These are phyloP conservation scores for Aphanomyces astaci DNA, from an alignment of 352 stramenopile species.

Conservation along the genomic window DNA sequence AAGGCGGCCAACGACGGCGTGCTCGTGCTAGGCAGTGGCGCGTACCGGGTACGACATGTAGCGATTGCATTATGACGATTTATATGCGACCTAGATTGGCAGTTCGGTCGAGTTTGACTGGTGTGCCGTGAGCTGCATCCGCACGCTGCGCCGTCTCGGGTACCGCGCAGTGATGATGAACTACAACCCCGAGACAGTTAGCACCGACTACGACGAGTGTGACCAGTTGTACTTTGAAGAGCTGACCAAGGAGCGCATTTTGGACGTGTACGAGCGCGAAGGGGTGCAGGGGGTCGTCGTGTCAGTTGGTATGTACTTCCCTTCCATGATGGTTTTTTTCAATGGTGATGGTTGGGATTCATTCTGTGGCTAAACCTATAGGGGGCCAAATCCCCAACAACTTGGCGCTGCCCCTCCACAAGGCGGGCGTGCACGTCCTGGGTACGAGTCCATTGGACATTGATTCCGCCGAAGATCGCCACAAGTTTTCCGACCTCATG, in stretches of 20 bases:
- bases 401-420: slow-evolving; percentile 87
- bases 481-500: slow-evolving; percentile 94
- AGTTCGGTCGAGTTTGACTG: slow-evolving; percentile 97
- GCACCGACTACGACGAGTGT: slow-evolving; percentile 96
- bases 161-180: slow-evolving; percentile 86
- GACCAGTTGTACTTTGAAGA: slow-evolving; percentile 98
- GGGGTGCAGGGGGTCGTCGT: slow-evolving; percentile 85
- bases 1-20: slow-evolving; percentile 77
- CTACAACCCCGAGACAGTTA: slow-evolving; percentile 97
- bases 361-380: background rate
- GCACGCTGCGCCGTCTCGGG: slow-evolving; percentile 85
- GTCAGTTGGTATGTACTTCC: slow-evolving; percentile 53
- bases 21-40: slow-evolving; percentile 92
- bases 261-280: slow-evolving; percentile 92
- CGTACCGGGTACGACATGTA: slow-evolving; percentile 58
- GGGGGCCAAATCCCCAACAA: slow-evolving; percentile 96
- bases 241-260: slow-evolving; percentile 88
- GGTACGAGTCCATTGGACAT: slow-evolving; percentile 88
- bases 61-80: background rate
- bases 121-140: slow-evolving; percentile 93
- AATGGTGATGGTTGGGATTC: no score
- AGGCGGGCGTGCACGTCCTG: slow-evolving; percentile 73
- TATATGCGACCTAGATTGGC: slow-evolving; percentile 57
- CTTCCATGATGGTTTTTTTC: no score
- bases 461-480: slow-evolving; percentile 91